A percentile compares a stretch with the other conserved stretches of the same genome.
phyloP scores from a whole-genome alignment of 345 rosid genomes.

The Syzygium aqueum region DNA sequence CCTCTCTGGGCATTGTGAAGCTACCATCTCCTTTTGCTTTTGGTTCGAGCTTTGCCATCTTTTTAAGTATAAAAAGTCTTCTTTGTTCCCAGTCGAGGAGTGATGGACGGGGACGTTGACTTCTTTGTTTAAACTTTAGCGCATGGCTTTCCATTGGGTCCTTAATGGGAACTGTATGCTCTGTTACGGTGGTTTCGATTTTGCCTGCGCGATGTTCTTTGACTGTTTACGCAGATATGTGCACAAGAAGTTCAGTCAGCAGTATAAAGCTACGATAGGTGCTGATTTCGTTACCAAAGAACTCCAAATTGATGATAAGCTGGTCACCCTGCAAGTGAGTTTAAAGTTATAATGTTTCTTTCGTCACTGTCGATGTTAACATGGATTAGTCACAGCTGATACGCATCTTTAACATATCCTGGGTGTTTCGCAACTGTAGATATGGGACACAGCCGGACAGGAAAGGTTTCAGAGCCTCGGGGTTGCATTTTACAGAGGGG shows the following conservation, averaged over 20 bases:
- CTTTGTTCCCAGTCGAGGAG: neutral
- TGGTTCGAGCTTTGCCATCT: neutral
- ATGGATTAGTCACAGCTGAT: neutral
- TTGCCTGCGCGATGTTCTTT: neutral
- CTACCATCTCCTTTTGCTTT: neutral
- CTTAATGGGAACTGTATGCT: neutral
- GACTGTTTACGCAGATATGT: conserved; percentile 23
- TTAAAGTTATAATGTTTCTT: neutral
- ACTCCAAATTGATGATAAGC: conserved; percentile 86
- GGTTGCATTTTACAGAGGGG: conserved; percentile 95
- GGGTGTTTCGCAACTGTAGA: conserved; percentile 21
- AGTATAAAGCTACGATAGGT: conserved; percentile 97
- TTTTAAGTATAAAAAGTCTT: neutral
- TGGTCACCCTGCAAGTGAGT: conserved; percentile 81
- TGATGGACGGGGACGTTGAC: neutral
- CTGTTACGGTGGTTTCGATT: neutral
- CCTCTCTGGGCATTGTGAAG: neutral
- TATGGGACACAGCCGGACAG: conserved; percentile 99
- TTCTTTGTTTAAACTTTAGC: neutral
- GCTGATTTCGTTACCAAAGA: conserved; percentile 99
- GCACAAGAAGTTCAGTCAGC: conserved; percentile 92
- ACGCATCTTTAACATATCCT: neutral
- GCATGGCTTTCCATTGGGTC: neutral
- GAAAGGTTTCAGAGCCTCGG: conserved; percentile 97
- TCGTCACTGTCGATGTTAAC: neutral